These are phyloP conservation scores for Fraxinus baroniana DNA, from an alignment of 305 asterid species.

Conservation along the genomic window DNA sequence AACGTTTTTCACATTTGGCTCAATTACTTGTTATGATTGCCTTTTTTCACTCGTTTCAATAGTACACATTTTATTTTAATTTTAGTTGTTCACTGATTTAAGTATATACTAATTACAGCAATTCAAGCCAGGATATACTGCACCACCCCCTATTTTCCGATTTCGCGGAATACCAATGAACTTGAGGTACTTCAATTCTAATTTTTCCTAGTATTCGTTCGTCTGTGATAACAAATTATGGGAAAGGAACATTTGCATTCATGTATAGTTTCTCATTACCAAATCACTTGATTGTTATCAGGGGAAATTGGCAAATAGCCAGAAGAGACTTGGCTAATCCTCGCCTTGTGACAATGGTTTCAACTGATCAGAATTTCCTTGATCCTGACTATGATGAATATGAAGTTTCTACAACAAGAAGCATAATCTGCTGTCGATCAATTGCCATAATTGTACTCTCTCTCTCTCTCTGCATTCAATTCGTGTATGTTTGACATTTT, in stretches of 20 bases:
- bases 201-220: neutral
- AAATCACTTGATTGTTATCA: constrained; percentile 30
- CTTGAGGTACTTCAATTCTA: constrained; percentile 49
- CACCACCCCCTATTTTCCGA: constrained; percentile 87
- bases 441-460: constrained; percentile 67
- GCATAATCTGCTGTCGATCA: constrained; percentile 71
- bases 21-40: neutral
- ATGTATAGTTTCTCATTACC: constrained; percentile 13
- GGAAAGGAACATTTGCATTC: neutral
- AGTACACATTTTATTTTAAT: neutral
- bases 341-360: constrained; percentile 70
- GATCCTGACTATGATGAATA: constrained; percentile 60
- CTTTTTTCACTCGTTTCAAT: neutral
- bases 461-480: constrained; percentile 20
- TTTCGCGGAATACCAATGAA: constrained; percentile 78
- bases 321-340: constrained; percentile 71
- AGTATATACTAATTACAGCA: constrained; percentile 45
- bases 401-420: constrained; percentile 59
- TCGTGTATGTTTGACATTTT: no score
- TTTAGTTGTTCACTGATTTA: neutral
- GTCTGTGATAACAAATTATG: neutral
- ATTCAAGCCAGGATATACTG: constrained; percentile 88
- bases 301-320: constrained; percentile 92
- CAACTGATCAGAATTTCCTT: constrained; percentile 51
- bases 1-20: neutral